These are phyloP conservation scores for Punica granatum DNA, from an alignment of 345 rosid genomes.

Conservation along the genomic window DNA sequence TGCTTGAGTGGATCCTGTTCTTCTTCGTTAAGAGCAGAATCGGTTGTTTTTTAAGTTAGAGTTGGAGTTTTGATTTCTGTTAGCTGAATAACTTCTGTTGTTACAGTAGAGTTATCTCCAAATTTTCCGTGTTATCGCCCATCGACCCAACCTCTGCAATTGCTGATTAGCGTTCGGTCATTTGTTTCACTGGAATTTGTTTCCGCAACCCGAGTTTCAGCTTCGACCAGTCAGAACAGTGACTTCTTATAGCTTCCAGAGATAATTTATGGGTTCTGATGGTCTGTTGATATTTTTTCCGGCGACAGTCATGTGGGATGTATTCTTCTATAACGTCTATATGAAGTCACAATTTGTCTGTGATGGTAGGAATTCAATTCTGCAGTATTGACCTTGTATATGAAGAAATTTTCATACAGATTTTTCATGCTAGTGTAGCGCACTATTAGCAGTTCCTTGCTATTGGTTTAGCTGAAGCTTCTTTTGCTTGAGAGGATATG, in stretches of 20 bases:
- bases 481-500: constrained; percentile 47
- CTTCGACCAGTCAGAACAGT: too few relatives aligned
- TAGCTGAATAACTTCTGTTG: neutral
- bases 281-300: neutral
- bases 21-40: neutral
- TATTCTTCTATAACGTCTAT: neutral
- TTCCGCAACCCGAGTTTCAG: neutral
- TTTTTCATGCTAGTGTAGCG: neutral
- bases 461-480: neutral
- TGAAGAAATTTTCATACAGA: neutral
- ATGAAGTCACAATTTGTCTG: neutral
- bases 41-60: neutral
- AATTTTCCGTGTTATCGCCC: too few relatives aligned
- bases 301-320: neutral
- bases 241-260: too few relatives aligned
- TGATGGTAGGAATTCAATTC: neutral
- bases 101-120: too few relatives aligned
- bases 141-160: too few relatives aligned
- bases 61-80: neutral
- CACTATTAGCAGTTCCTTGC: neutral
- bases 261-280: too few relatives aligned
- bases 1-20: neutral
- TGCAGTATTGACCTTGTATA: neutral
- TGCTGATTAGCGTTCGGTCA: neutral
- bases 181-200: neutral